A percentile compares a stretch with the other conserved stretches of the same genome.
Evolutionary conservation across 495 filamentous ascomycete species (phyloP).

Genomic region (Trypethelium eluteriae): DNA sequence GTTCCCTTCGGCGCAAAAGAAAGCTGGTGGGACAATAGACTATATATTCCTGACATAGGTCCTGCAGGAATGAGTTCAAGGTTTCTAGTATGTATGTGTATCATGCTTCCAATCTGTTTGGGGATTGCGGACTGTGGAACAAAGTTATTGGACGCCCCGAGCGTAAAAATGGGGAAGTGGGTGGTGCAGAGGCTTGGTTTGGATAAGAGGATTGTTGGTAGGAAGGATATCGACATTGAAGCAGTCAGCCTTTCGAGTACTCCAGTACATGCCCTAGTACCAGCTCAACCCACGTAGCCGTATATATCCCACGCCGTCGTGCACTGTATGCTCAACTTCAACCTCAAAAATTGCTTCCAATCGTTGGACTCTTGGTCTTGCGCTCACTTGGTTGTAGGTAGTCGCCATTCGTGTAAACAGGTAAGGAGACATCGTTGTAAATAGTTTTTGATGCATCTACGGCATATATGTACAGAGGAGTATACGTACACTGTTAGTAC

Average conservation of each 20-base stretch:
- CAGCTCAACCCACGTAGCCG: not conserved
- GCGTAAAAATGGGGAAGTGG: slow-evolving; percentile 47
- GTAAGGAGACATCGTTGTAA: too few relatives aligned
- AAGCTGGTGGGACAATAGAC: slow-evolving; percentile 46
- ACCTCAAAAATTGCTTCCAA: too few relatives aligned
- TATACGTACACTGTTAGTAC: too few relatives aligned
- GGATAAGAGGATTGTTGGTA: not conserved
- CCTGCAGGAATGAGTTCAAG: slow-evolving; percentile 48
- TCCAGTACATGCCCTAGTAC: not conserved
- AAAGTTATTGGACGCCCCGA: slow-evolving; percentile 49
- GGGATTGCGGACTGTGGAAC: slow-evolving; percentile 51
- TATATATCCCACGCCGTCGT: too few relatives aligned
- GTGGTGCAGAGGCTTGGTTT: slow-evolving; percentile 18
- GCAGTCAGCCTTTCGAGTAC: not conserved
- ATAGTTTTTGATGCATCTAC: too few relatives aligned
- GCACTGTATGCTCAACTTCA: too few relatives aligned
- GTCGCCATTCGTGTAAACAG: too few relatives aligned
- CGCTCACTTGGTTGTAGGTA: too few relatives aligned
- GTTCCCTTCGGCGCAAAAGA: slow-evolving; percentile 40
- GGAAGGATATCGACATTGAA: not conserved
- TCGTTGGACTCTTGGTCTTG: too few relatives aligned
- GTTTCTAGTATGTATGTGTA: slow-evolving; percentile 46
- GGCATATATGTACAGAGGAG: too few relatives aligned
- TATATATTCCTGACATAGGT: slow-evolving; percentile 44
- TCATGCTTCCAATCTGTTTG: slow-evolving; percentile 49